These are phyloP conservation scores for Zygnema cylindricum DNA, from an alignment of 139 green algal species.

Conservation along the genomic window DNA sequence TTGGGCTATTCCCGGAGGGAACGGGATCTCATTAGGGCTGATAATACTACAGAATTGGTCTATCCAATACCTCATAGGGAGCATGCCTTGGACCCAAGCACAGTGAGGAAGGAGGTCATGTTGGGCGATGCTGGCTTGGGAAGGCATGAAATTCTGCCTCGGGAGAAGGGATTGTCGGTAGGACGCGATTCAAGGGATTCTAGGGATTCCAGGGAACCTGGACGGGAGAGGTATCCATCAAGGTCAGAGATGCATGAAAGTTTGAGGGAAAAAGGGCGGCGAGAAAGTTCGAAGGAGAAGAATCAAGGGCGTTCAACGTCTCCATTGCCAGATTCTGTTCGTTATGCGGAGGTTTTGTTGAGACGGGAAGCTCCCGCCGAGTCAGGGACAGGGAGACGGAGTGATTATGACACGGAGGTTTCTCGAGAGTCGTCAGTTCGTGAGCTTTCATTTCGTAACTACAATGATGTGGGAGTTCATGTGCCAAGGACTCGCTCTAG, in stretches of 20 bases:
- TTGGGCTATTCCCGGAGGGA: neutral
- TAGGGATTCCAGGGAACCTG: neutral
- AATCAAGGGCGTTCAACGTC: neutral
- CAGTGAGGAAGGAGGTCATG: neutral
- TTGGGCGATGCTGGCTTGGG: neutral
- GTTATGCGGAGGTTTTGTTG: neutral
- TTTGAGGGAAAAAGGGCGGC: neutral
- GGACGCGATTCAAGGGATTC: neutral
- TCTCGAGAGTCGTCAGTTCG: neutral
- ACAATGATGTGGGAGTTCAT: neutral
- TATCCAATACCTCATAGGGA: neutral
- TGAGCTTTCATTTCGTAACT: neutral
- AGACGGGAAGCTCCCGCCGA: neutral
- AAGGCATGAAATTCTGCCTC: neutral
- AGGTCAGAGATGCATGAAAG: neutral
- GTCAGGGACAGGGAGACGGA: neutral
- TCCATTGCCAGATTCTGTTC: neutral
- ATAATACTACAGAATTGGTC: neutral
- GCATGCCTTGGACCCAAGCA: no score
- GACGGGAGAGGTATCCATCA: neutral
- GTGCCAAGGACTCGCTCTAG: neutral
- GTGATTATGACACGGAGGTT: neutral
- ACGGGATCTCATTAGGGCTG: neutral
- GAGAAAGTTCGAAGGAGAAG: neutral
- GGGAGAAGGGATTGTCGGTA: neutral